Percentiles rank a stretch among this genome's conserved stretches.
These are phyloP conservation scores for Pterocarpus macrocarpus DNA, from an alignment of 306 rosid genomes.

Conservation along the genomic window DNA sequence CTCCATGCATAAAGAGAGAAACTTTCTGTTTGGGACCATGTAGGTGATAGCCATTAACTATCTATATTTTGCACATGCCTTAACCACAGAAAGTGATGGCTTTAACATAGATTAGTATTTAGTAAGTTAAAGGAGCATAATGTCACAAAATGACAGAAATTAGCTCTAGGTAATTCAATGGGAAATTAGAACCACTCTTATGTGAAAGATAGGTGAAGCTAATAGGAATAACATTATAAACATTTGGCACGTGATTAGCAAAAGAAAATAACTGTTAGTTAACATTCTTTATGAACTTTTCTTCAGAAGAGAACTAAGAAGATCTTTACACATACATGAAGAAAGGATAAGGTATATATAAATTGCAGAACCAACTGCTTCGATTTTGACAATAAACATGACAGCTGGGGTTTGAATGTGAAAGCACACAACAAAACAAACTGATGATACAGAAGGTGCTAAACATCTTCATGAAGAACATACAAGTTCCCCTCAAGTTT, in stretches of 20 bases:
- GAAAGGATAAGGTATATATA: background rate
- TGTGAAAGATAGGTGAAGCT: background rate
- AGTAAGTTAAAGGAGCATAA: background rate
- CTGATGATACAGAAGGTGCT: background rate
- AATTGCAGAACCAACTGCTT: slow-evolving; percentile 15
- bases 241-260: background rate
- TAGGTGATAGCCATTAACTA: slow-evolving; percentile 1
- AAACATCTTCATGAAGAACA: background rate
- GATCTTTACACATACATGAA: background rate
- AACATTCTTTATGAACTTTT: background rate
- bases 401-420: background rate
- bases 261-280: slow-evolving; percentile 6
- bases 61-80: background rate
- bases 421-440: background rate
- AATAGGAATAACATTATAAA: background rate
- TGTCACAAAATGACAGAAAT: background rate
- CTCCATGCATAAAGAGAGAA: background rate
- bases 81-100: background rate
- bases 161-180: too few species aligned
- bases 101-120: background rate
- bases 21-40: slow-evolving; percentile 23
- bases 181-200: background rate
- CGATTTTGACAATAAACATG: background rate
- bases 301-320: slow-evolving; percentile 10
- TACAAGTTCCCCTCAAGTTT: background rate